A percentile compares a stretch with the other conserved stretches of the same genome.
Evolutionary conservation across 2,329 filamentous ascomycete genomes (phyloP).

Genomic region (Stagonosporopsis vannaccii): DNA sequence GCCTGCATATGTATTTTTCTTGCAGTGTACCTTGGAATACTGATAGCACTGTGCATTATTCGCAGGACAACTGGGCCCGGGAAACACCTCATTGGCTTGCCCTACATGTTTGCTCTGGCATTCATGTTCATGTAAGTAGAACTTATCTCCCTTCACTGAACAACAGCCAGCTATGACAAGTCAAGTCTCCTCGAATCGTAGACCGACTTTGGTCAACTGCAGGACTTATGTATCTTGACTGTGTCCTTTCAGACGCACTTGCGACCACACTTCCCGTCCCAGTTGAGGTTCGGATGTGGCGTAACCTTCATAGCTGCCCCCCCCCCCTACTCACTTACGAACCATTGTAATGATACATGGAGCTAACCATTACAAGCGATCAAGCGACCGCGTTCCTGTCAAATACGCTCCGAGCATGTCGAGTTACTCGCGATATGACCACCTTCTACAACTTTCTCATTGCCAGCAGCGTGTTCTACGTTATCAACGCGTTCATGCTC

Average conservation of each 20-base stretch:
- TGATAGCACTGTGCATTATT: slow-evolving; percentile 25
- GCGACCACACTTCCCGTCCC: background rate
- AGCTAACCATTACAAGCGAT: slow-evolving; percentile 1
- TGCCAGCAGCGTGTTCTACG: slow-evolving; percentile 27
- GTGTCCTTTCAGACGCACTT: background rate
- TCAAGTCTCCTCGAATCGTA: background rate
- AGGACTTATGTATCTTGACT: background rate
- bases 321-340: too few species aligned
- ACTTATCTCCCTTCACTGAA: background rate
- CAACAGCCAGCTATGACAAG: background rate
- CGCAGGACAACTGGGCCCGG: slow-evolving; percentile 29
- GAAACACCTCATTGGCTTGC: slow-evolving; percentile 30
- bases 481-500: slow-evolving; percentile 30
- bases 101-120: slow-evolving; percentile 23
- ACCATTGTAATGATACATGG: background rate
- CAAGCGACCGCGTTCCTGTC: background rate
- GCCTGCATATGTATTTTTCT: slow-evolving; percentile 12
- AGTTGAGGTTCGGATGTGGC: background rate
- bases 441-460: slow-evolving; percentile 11
- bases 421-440: background rate
- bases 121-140: slow-evolving; percentile 32
- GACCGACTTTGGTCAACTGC: background rate
- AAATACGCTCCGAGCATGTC: slow-evolving; percentile 8
- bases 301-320: background rate
- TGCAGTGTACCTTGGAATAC: slow-evolving; percentile 22